phyloP scores from a whole-genome alignment of 495 filamentous ascomycete species.

The Beverwykella pulmonaria region DNA sequence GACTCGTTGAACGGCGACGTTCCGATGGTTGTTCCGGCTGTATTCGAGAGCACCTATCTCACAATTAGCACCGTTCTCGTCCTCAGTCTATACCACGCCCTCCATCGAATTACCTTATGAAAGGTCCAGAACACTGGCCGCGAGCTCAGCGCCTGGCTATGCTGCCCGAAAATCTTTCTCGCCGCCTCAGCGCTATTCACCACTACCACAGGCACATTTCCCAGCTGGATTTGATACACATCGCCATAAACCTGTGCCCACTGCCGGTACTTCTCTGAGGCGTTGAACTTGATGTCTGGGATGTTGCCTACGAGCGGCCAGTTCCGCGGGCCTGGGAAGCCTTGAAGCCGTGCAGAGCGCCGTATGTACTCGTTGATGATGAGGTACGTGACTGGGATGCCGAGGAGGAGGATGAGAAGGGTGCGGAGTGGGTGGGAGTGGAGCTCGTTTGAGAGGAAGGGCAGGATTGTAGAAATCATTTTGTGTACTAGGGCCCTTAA shows the following conservation, averaged over 20 bases:
- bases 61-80: neutral
- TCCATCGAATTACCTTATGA: slow-evolving; percentile 54
- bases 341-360: slow-evolving; percentile 11
- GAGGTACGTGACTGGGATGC: slow-evolving; percentile 20
- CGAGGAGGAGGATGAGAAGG: slow-evolving; percentile 18
- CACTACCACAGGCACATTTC: slow-evolving; percentile 63
- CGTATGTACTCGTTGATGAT: slow-evolving; percentile 30
- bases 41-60: slow-evolving; percentile 61
- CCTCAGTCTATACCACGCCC: neutral
- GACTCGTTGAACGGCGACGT: slow-evolving; percentile 66
- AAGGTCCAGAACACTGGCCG: slow-evolving; percentile 67
- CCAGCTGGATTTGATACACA: slow-evolving; percentile 67
- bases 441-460: slow-evolving; percentile 11
- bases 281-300: slow-evolving; percentile 60
- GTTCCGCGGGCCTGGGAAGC: slow-evolving; percentile 58
- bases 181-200: slow-evolving; percentile 62
- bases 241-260: slow-evolving; percentile 62
- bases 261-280: slow-evolving; percentile 61
- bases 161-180: slow-evolving; percentile 60
- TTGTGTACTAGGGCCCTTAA: neutral
- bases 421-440: slow-evolving; percentile 10
- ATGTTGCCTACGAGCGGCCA: slow-evolving; percentile 66
- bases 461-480: slow-evolving; percentile 32
- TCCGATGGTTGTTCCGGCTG: slow-evolving; percentile 67
- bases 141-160: slow-evolving; percentile 59